Conservation (phyloP, 768 basidiomycete genomes). For the Wakefieldia striispora region DNA sequence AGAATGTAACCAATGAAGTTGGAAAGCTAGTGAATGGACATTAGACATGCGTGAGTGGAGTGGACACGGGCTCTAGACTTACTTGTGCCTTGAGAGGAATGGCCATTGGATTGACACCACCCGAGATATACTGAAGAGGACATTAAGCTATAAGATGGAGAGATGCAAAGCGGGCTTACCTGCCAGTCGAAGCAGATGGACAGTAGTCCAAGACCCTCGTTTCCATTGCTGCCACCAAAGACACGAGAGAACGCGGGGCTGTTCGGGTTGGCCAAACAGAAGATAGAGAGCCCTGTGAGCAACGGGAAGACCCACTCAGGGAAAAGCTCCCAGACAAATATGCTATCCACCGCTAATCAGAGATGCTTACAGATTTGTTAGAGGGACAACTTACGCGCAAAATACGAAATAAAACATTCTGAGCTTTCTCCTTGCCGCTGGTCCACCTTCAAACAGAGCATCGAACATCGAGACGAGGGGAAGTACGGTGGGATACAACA, state of each 20-base stretch:
- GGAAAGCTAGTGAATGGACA: conserved; percentile 32
- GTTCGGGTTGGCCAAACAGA: conserved; percentile 53
- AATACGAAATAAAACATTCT: conserved; percentile 26
- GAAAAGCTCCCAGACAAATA: conserved; percentile 28
- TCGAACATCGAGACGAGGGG: conserved; percentile 28
- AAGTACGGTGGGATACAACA: conserved; percentile 40
- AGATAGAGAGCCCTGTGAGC: conserved; percentile 58
- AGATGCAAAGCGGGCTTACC: conserved; percentile 25
- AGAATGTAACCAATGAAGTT: conserved; percentile 50
- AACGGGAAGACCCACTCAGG: conserved; percentile 49
- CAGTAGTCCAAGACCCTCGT: conserved; percentile 64
- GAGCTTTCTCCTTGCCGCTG: conserved; percentile 39
- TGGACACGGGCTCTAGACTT: neutral
- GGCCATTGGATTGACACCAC: conserved; percentile 45
- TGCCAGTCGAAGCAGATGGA: conserved; percentile 61
- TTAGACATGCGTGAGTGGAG: neutral
- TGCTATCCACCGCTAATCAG: conserved; percentile 27
- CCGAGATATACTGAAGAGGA: conserved; percentile 22
- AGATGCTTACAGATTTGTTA: conserved; percentile 7
- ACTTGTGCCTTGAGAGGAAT: conserved; percentile 56
- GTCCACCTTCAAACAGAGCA: conserved; percentile 41
- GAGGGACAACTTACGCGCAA: conserved; percentile 24
- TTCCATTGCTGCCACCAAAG: conserved; percentile 65
- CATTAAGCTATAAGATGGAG: neutral
- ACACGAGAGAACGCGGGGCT: conserved; percentile 37